phyloP scores from a whole-genome alignment of 2,329 filamentous ascomycete genomes.

The Chaetomiaceae sp. region DNA sequence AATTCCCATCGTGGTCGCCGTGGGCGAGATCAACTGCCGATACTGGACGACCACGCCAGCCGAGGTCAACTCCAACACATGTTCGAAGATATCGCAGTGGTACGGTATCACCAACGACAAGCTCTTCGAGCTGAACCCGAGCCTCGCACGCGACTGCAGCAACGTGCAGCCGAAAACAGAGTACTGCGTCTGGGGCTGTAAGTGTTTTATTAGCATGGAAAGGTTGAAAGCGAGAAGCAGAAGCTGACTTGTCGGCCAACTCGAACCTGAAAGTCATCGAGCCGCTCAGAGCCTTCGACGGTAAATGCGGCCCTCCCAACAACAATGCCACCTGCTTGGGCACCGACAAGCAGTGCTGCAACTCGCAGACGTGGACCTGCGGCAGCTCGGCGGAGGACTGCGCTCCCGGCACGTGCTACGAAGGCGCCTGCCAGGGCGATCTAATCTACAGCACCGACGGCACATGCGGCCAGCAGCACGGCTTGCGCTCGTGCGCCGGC shows the following conservation, averaged over 20 bases:
- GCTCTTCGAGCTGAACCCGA: conserved; percentile 11
- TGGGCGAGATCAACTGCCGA: conserved; percentile 18
- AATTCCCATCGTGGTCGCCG: neutral
- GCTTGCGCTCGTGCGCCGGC: conserved; percentile 30
- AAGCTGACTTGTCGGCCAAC: neutral
- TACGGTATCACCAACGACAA: conserved; percentile 5
- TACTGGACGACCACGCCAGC: neutral
- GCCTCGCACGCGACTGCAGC: conserved; percentile 5
- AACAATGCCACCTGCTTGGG: conserved; percentile 33
- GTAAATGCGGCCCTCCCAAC: conserved; percentile 31
- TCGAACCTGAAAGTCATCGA: conserved; percentile 24
- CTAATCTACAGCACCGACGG: conserved; percentile 33
- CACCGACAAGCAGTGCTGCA: conserved; percentile 31
- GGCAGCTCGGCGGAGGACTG: conserved; percentile 30
- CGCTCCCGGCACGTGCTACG: conserved; percentile 32
- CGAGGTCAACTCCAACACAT: conserved; percentile 12
- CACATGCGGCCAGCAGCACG: conserved; percentile 31
- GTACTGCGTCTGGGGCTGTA: conserved; percentile 18
- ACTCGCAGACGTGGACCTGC: conserved; percentile 32
- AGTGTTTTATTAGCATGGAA: conserved; percentile 1
- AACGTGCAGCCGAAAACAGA: conserved; percentile 7
- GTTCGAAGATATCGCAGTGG: neutral
- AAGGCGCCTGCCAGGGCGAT: conserved; percentile 31
- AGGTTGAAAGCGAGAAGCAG: neutral
- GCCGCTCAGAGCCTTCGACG: conserved; percentile 26